Percentiles rank a stretch among this genome's conserved stretches.
These are phyloP conservation scores for Rasamsonia emersonii DNA, from an alignment of 2,329 filamentous ascomycete genomes.

Conservation along the genomic window DNA sequence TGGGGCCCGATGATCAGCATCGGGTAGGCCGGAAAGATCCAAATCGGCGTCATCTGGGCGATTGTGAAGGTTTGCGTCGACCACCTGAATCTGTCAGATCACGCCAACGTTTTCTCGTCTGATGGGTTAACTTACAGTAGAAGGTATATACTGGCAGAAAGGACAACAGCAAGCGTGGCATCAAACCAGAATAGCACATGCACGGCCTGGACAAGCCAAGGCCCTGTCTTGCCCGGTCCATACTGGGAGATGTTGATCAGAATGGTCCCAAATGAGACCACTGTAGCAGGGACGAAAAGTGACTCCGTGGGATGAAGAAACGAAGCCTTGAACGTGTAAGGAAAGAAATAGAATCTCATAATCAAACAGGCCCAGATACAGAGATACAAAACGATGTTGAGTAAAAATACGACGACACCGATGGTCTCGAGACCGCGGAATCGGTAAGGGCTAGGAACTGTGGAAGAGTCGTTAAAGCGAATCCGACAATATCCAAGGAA, in stretches of 20 bases:
- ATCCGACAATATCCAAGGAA: slow-evolving; percentile 36
- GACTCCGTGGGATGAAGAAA: slow-evolving; percentile 71
- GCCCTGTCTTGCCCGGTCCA: slow-evolving; percentile 52
- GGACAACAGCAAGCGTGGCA: slow-evolving; percentile 55
- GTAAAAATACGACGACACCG: slow-evolving; percentile 52
- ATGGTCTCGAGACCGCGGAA: slow-evolving; percentile 51
- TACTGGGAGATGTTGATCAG: slow-evolving; percentile 73
- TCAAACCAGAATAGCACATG: slow-evolving; percentile 68
- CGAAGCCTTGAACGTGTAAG: slow-evolving; percentile 61
- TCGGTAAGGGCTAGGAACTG: slow-evolving; percentile 42
- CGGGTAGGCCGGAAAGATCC: slow-evolving; percentile 82
- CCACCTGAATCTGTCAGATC: slow-evolving; percentile 39
- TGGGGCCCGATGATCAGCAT: slow-evolving; percentile 68
- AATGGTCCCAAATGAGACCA: slow-evolving; percentile 64
- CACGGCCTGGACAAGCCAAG: slow-evolving; percentile 55
- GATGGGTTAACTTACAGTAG: slow-evolving; percentile 53
- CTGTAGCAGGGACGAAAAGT: slow-evolving; percentile 63
- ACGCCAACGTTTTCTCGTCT: too few species aligned
- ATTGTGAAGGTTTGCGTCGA: slow-evolving; percentile 61
- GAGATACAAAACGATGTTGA: slow-evolving; percentile 56
- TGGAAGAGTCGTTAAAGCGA: slow-evolving; percentile 26
- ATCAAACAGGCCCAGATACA: slow-evolving; percentile 57
- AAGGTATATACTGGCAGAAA: slow-evolving; percentile 65
- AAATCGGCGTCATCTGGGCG: slow-evolving; percentile 76
- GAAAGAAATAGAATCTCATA: slow-evolving; percentile 60